Base-by-base conservation (phyloP, 78 protist species). In the Polysphondylium violaceum region DNA sequence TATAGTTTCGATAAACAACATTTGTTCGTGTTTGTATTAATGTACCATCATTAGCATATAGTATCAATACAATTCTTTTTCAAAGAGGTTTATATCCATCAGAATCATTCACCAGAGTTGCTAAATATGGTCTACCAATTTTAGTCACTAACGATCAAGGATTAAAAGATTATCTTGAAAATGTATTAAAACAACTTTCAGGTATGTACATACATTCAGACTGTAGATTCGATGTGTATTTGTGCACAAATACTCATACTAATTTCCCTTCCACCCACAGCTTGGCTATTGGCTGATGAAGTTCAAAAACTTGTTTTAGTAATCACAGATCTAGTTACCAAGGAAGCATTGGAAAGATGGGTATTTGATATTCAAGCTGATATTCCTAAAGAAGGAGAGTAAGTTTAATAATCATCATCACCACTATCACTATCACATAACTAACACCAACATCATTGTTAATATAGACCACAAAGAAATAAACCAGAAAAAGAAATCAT, bases 21-120 rank as follows among this genome's bases (percentile, higher is more conserved):
- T 35, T 55, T 50, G 19, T 33, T 72, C 11, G 7, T 23, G 8
- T 7, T 61, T 25, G 23, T 55, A 8, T 40, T 60, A 12, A 27
- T 58, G n/a, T n/a, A n/a, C n/a, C 12, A 38, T 58, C 14, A 14
- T 19, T 47, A 92, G 91, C 77, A 36, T 93, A 83, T 67, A 58
- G 93, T 35, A 75, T 93, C 14, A 71, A 75, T 90, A 74, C 88
- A 50, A 94, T 97, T 27, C 88, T 97, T 50, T 96, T 93, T 75
- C 97, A 96, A 93, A 96, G 99, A 14, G 99, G 99, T 11, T 65
- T 99, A 44, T 99, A 98, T 71, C 99, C 99, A 6, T 97, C 99
- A 23, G 99, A 98, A 50, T 29, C 63, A 41, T 99, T 99, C 64
- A 43, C 71, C 7, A 47, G 87, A n/a, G 81, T 88, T 53, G 96